These are phyloP conservation scores for Thinopyrum elongatum DNA, from an alignment of 176 grass and related monocot species.

Conservation along the genomic window DNA sequence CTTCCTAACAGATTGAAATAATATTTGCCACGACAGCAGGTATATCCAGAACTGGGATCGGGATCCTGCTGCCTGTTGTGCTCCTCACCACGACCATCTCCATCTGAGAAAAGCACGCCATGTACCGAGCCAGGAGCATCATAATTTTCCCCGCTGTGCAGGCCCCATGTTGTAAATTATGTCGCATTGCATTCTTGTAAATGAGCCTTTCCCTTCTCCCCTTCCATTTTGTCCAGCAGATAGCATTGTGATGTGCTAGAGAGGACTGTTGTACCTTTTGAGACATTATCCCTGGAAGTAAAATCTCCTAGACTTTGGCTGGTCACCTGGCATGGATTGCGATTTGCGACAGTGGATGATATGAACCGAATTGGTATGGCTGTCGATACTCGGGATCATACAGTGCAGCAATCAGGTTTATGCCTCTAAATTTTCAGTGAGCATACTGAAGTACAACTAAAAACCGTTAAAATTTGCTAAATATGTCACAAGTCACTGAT, in stretches of 20 bases:
- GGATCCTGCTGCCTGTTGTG: constrained; percentile 31
- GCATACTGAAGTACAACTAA: neutral
- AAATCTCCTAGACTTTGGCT: constrained; percentile 29
- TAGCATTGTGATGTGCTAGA: constrained; percentile 34
- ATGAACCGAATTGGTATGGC: neutral
- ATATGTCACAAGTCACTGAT: neutral
- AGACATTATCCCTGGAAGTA: constrained; percentile 25
- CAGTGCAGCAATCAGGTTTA: neutral
- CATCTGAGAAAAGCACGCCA: constrained; percentile 25
- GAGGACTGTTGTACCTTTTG: constrained; percentile 39
- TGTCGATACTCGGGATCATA: neutral
- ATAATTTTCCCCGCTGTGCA: constrained; percentile 39
- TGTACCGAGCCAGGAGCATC: constrained; percentile 34
- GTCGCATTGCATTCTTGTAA: constrained; percentile 49
- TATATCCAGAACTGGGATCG: constrained; percentile 41
- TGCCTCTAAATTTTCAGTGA: neutral
- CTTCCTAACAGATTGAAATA: constrained; percentile 4
- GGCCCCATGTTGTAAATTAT: constrained; percentile 59
- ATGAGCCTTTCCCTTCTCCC: constrained; percentile 35
- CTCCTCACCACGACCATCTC: constrained; percentile 33
- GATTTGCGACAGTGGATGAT: neutral
- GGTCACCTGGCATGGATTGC: neutral
- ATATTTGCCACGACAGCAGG: neutral
- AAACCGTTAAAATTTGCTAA: neutral
- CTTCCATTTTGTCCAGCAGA: constrained; percentile 31